Evolutionary conservation across 2,329 filamentous ascomycete species (phyloP), one percentile per base, ranked within the genome.

Genomic region (Botrytis porri): DNA sequence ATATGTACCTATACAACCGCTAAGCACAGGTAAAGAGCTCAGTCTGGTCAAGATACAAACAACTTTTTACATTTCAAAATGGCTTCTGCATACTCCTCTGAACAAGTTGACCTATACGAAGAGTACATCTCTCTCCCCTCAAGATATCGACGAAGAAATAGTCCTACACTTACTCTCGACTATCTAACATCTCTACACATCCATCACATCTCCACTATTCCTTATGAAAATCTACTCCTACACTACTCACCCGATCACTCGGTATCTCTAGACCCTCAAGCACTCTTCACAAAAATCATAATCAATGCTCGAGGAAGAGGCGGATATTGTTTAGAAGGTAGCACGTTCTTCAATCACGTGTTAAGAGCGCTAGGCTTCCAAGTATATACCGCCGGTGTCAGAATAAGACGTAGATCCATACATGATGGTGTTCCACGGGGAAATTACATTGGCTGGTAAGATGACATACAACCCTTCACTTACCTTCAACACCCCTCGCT

Each of bases 271-370:
- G 75, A 79, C 51, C 77, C 77, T 1, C 77, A 79, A 65, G 60
- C 66, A 4, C 64, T 80, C 5, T 80, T 77, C 71, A n/a, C 75
- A 16, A 80, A 80, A 67, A 78, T 79, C 22, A 75, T 80, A 4
- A 65, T 37, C 1, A 67, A 77, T 64, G 74, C 73, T 16, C 73
- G 77, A 70, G 82, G 84, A 6, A 78, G 84, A 70, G 88, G 88
- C 29, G 88, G 88, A 0, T 90, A 90, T 79, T 90, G 88, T 81
- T 87, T 90, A 84, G 88, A 90, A 77, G 83, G 84, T 39, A 86
- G 83, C 71, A 83, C 88, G 60, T 83, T 90, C 32, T 88, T 89
- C 76, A 83, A 85, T 75, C 82, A 87, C 75, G 79, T 88, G 20
- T 81, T 89, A 7, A 81, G 84, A 29, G 84, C 81, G 2, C 76